Base-by-base conservation (phyloP, 306 rosid genomes). In the Vigna unguiculata region DNA sequence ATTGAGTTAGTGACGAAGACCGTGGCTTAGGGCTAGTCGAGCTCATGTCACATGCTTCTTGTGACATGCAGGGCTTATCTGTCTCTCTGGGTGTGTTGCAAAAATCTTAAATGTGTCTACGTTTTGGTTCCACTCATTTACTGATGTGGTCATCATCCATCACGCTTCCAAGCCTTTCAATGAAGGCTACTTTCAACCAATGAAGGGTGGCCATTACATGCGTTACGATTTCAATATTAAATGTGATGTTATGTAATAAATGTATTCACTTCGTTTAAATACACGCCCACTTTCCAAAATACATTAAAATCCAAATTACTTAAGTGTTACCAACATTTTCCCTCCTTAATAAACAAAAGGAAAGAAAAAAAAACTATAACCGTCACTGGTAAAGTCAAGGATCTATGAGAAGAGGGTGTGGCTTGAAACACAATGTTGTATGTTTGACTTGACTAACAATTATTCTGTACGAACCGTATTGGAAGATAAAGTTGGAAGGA, bases 21-120 rank as follows among this genome's bases (percentile, higher is more conserved):
- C 10, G 24, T 22, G 16, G 54, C 4, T 57, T 5, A 30, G 2
- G 34, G 40, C 2, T 28, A 36, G 76, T 75, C 78, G 53, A 51
- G 21, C 38, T 70, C 60, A 34, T 64, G 38, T 82, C 85, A 82
- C 85, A 77, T 46, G 67, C 17, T 65, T 72, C 79, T 66, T 77
- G 82, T 65, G 79, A 38, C 30, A 0, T 38, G 58, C 28, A 1
- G 40, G 7, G 8, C 28, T 47, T 28, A 47, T 34, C 71, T 46
- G 69, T 52, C 22, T 53, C n/a, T 45, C 74, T 25, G 34, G 67
- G 68, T 41, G 40, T 12, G 54, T 65, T 53, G 10, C 58, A n/a
- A 43, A 77, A 45, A 43, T 67, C 62, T 30, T 25, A 28, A 30
- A 43, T n/a, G 38, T 43, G 6, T 16, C 32, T 60, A 16, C 24